A percentile compares a stretch with the other conserved stretches of the same genome.
Conservation (phyloP, 768 basidiomycete species). For the Termitomyces sp. region DNA sequence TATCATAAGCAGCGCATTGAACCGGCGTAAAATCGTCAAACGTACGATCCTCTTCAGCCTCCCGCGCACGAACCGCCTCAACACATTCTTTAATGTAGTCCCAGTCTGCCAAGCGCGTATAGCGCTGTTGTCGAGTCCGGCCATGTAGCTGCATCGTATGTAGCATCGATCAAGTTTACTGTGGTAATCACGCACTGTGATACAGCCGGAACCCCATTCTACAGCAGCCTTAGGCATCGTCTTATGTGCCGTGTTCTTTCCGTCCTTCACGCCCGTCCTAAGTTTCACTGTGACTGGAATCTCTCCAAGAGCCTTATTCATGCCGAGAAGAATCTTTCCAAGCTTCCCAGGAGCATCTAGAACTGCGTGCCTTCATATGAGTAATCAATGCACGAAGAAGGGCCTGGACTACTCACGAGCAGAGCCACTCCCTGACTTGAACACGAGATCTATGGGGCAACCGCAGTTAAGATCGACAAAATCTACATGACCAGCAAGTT, state of each 20-base stretch:
- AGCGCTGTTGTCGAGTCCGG: conserved; percentile 90
- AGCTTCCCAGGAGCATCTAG: conserved; percentile 79
- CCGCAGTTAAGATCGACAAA: conserved; percentile 97
- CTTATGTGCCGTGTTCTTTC: conserved; percentile 83
- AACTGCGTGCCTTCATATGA: conserved; percentile 38
- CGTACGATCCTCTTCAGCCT: conserved; percentile 69
- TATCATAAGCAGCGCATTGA: neutral
- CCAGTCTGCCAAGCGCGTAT: conserved; percentile 92
- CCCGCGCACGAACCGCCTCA: conserved; percentile 64
- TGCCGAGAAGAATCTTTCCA: conserved; percentile 83
- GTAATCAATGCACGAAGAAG: neutral
- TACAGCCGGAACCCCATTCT: conserved; percentile 42
- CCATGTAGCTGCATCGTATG: conserved; percentile 74
- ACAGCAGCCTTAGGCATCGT: conserved; percentile 74
- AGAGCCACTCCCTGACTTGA: conserved; percentile 85
- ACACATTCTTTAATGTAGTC: conserved; percentile 88
- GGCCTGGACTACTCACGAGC: conserved; percentile 54
- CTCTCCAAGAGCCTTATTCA: conserved; percentile 87
- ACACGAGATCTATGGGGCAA: conserved; percentile 96
- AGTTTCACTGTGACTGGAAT: conserved; percentile 89
- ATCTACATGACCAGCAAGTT: conserved; percentile 64
- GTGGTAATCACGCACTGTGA: conserved; percentile 30
- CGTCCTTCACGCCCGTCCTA: conserved; percentile 91
- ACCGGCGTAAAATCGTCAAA: conserved; percentile 7
- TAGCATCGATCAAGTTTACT: neutral